Evolutionary conservation across 2,329 filamentous ascomycete species (phyloP), one percentile per base, ranked within the genome.

Genomic region (Fusarium austroafricanum): DNA sequence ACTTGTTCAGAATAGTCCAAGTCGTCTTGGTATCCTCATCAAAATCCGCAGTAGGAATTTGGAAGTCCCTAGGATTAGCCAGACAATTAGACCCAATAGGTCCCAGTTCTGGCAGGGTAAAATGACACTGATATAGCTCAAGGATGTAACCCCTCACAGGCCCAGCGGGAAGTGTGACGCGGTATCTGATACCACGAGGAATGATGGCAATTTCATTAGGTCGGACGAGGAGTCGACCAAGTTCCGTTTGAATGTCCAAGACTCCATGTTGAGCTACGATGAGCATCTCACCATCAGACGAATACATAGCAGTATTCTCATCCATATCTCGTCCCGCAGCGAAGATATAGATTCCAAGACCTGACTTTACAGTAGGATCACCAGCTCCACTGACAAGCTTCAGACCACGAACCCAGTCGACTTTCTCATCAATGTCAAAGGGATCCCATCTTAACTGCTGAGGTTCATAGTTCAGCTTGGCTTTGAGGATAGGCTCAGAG

Each of bases 381-480:
- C 94, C 94, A 0, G 92, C 90, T 10, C 92, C 92, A 1, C 91
- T 92, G 3, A 96, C 83, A 15, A 94, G 84, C 62, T 90, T 88
- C 64, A 94, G 79, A 2, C 84, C 83, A 5, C 79, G 79, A 31
- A 88, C 81, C 55, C 87, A 89, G 66, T 87, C 83, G 5, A 80
- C 79, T 0, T 76, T 53, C 75, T 91, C 84, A 65, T 92, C 89
- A 53, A 94, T 82, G 74, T 94, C 90, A 75, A 94, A 94, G 0
- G 85, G 92, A 71, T 92, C 89, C 93, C 93, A 96, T 66, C 92
- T 87, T 17, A 96, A 82, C 79, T 96, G 93, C 72, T 95, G 94
- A 1, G 93, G 93, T 7, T 79, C 75, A 61, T 75, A 76, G 59
- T 76, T 75, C 6, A 80, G 50, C 40, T 70, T 64, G 3, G 83